Percentiles rank a stretch among this genome's conserved stretches.
These are phyloP conservation scores for Torrubiellomyces zombiae DNA, from an alignment of 2,329 filamentous ascomycete genomes.

Conservation along the genomic window DNA sequence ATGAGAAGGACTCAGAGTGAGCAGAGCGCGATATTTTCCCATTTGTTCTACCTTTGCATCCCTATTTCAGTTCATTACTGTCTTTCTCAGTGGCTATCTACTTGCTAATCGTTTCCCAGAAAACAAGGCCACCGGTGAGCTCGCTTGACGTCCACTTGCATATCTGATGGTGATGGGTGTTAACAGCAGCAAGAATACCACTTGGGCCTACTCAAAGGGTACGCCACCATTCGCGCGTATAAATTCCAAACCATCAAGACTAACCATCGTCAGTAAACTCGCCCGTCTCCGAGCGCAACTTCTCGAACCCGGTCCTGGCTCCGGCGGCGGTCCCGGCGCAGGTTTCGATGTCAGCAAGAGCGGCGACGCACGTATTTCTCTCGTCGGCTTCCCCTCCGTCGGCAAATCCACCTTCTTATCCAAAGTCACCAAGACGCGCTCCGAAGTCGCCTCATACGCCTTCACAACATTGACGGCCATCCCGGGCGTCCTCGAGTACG, in stretches of 20 bases:
- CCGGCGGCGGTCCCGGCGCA: conserved; percentile 59
- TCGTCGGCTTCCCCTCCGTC: conserved; percentile 97
- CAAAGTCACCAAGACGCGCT: conserved; percentile 95
- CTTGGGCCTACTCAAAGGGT: conserved; percentile 95
- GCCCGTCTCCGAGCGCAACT: conserved; percentile 87
- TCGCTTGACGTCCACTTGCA: not conserved
- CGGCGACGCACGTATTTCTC: conserved; percentile 87
- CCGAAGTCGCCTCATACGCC: conserved; percentile 86
- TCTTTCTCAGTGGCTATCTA: not conserved
- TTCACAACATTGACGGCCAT: conserved; percentile 98
- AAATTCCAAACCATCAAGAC: no score
- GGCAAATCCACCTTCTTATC: conserved; percentile 98
- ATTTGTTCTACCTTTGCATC: not conserved
- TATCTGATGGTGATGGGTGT: no score
- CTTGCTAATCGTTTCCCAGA: conserved; percentile 38
- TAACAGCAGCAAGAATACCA: conserved; percentile 62
- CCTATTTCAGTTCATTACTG: not conserved
- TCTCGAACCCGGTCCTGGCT: conserved; percentile 70
- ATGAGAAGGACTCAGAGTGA: conserved; percentile 98
- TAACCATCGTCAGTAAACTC: conserved; percentile 55
- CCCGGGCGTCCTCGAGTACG: conserved; percentile 92
- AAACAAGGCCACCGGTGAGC: conserved; percentile 93
- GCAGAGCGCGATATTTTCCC: conserved; percentile 13
- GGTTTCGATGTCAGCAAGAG: conserved; percentile 94
- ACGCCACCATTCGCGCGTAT: conserved; percentile 14